phyloP scores from a whole-genome alignment of 345 rosid species.

The Iberis pinnata region DNA sequence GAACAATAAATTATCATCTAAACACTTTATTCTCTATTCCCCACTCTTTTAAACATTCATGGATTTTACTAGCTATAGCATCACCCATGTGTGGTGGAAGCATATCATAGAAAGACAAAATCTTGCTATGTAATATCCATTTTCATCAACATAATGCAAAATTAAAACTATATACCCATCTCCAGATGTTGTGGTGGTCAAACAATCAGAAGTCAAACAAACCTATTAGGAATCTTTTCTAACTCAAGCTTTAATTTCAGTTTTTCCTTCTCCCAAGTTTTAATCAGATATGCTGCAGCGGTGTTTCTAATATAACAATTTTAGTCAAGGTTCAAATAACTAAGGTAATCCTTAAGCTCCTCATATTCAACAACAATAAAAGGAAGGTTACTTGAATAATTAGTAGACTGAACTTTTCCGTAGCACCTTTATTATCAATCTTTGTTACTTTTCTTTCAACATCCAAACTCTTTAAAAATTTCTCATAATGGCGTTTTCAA shows the following conservation, averaged over 20 bases:
- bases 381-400: not conserved
- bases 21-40: too few relatives aligned
- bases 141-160: too few relatives aligned
- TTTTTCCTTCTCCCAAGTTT: not conserved
- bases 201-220: too few relatives aligned
- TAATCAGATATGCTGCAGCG: not conserved
- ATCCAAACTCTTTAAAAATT: not conserved
- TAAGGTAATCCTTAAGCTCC: not conserved
- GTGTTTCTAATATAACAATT: not conserved
- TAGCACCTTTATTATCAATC: not conserved
- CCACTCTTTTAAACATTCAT: too few relatives aligned
- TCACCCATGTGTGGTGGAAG: too few relatives aligned
- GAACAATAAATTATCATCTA: too few relatives aligned
- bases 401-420: not conserved
- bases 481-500: not conserved
- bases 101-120: too few relatives aligned
- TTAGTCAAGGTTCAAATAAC: not conserved
- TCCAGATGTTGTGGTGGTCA: too few relatives aligned
- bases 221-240: too few relatives aligned
- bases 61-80: too few relatives aligned
- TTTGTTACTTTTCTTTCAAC: not conserved
- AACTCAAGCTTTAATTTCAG: not conserved
- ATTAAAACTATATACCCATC: too few relatives aligned
- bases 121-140: too few relatives aligned
- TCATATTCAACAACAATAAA: not conserved